A percentile compares a stretch with the other conserved stretches of the same genome.
Conservation (phyloP, 306 rosid genomes). For the Quercus cerris region DNA sequence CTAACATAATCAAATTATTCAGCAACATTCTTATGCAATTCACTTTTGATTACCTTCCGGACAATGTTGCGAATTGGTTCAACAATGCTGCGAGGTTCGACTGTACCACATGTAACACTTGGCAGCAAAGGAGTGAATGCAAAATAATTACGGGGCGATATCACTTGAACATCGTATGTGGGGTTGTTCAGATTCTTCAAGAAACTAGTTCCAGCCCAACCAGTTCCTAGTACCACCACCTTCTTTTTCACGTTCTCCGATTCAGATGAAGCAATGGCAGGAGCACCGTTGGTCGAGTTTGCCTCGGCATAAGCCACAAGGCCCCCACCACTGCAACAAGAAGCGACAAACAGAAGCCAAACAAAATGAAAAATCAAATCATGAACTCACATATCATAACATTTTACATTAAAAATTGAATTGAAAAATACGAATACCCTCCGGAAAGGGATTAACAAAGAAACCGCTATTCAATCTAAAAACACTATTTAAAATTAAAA, state of each 20-base stretch:
- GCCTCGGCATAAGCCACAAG: constrained; percentile 67
- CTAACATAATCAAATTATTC: not conserved
- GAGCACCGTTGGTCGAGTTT: constrained; percentile 16
- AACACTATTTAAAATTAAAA: not conserved
- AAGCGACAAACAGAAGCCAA: constrained; percentile 4
- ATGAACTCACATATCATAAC: not conserved
- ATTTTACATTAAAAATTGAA: not conserved
- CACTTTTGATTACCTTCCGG: constrained; percentile 48
- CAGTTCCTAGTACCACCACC: constrained; percentile 96
- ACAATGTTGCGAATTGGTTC: constrained; percentile 85
- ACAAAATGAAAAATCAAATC: not conserved
- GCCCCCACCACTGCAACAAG: constrained; percentile 74
- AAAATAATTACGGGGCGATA: constrained; percentile 92
- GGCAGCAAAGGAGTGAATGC: constrained; percentile 94
- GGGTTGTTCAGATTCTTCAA: constrained; percentile 65
- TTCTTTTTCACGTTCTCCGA: constrained; percentile 54
- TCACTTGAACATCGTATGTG: constrained; percentile 70
- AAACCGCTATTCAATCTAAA: not conserved
- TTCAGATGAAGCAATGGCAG: constrained; percentile 26
- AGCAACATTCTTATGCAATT: not conserved
- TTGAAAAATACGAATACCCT: not conserved
- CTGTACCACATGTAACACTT: constrained; percentile 91
- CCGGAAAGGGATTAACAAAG: not conserved
- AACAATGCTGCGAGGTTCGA: constrained; percentile 91
- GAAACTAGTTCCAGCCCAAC: constrained; percentile 96